Evolutionary conservation across 768 basidiomycete species (phyloP).

Genomic region (Russula griseocarnosa): DNA sequence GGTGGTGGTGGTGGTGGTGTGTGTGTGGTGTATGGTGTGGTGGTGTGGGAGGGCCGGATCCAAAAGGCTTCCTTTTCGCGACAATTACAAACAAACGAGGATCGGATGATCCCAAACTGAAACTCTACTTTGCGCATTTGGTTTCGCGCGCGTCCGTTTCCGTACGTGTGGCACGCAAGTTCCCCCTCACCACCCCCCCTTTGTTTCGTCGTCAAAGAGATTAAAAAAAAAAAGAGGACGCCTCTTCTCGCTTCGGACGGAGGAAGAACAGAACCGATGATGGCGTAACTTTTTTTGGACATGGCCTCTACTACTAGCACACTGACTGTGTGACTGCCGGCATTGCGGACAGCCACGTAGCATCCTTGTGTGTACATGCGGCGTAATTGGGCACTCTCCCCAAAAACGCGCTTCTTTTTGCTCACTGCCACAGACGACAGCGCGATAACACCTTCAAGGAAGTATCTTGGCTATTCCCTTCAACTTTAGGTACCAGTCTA

Average conservation of each 20-base stretch:
- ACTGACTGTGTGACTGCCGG: not conserved
- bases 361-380: conserved; percentile 11
- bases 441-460: conserved; percentile 1
- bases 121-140: conserved; percentile 5
- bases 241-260: conserved; percentile 17
- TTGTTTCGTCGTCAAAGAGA: not conserved
- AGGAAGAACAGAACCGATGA: conserved; percentile 15
- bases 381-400: conserved; percentile 21
- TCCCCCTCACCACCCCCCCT: not conserved
- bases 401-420: conserved; percentile 14
- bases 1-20: no score
- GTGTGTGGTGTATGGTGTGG: no score
- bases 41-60: not conserved
- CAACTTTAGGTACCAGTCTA: conserved; percentile 11
- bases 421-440: conserved; percentile 12
- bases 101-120: conserved; percentile 20
- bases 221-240: not conserved
- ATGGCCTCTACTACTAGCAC: not conserved
- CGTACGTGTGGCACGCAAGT: no score
- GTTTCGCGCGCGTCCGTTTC: not conserved
- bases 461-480: conserved; percentile 6
- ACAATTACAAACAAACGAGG: conserved; percentile 19
- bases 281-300: conserved; percentile 3
- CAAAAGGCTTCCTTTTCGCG: not conserved
- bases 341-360: conserved; percentile 23